These are phyloP conservation scores for Coemansia sp. DNA, from an alignment of 192 early-diverging fungal species.

Conservation along the genomic window DNA sequence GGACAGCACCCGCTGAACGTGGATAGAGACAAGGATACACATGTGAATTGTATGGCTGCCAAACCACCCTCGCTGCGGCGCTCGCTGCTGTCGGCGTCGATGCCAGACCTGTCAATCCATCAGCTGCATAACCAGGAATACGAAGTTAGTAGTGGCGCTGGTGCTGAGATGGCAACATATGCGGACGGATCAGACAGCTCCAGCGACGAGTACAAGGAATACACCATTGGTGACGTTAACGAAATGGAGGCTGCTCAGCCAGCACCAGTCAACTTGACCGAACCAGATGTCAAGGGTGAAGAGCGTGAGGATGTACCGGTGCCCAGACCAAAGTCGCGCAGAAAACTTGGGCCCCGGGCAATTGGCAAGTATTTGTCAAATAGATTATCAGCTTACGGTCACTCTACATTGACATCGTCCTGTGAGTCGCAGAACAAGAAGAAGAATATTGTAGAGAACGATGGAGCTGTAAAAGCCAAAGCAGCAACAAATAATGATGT, in stretches of 20 bases:
- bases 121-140: neutral
- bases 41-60: neutral
- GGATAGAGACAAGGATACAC: neutral
- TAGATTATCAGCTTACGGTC: neutral
- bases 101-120: conserved; percentile 17
- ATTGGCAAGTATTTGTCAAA: neutral
- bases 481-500: neutral
- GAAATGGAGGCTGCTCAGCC: neutral
- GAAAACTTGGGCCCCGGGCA: neutral
- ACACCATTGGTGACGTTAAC: neutral
- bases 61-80: neutral
- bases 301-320: neutral
- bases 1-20: neutral
- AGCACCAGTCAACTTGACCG: neutral
- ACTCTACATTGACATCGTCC: neutral
- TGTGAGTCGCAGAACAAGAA: neutral
- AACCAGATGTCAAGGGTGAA: neutral
- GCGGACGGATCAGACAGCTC: neutral
- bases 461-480: neutral
- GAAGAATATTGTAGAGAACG: neutral
- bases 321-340: conserved; percentile 4
- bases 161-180: neutral
- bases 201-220: neutral
- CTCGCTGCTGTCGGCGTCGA: conserved; percentile 17
- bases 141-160: neutral